Percentiles rank a stretch among this genome's conserved stretches.
Conservation (phyloP, 495 filamentous ascomycete genomes). For the Schizothecium vesticola region DNA sequence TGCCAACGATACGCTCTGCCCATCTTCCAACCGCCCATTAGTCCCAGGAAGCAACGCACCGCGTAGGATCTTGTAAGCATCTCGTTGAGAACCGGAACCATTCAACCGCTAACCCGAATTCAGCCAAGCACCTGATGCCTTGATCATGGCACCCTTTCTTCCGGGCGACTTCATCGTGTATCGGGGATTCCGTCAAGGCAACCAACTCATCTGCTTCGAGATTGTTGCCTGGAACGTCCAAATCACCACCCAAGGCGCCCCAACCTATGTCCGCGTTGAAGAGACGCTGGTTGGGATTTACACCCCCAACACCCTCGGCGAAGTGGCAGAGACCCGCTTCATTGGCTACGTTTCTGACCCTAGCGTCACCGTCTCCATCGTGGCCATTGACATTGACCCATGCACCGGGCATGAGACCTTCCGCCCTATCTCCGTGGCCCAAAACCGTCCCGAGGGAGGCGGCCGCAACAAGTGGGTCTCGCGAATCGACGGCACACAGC, state of each 20-base stretch:
- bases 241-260: slow-evolving; percentile 24
- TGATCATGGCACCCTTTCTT: slow-evolving; percentile 35
- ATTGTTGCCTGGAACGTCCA: slow-evolving; percentile 33
- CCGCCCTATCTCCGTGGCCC: slow-evolving; percentile 15
- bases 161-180: slow-evolving; percentile 37
- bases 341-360: slow-evolving; percentile 15
- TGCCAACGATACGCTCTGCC: slow-evolving; percentile 29
- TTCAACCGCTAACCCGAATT: neutral
- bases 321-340: slow-evolving; percentile 29
- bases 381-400: slow-evolving; percentile 36
- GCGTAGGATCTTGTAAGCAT: slow-evolving; percentile 21
- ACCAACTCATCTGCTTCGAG: slow-evolving; percentile 25
- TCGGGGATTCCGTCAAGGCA: slow-evolving; percentile 22
- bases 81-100: neutral
- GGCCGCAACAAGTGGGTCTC: slow-evolving; percentile 32
- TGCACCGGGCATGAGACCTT: slow-evolving; percentile 36
- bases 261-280: slow-evolving; percentile 34
- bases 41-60: neutral
- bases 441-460: slow-evolving; percentile 18
- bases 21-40: slow-evolving; percentile 28
- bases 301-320: slow-evolving; percentile 23
- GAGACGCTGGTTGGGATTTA: slow-evolving; percentile 31
- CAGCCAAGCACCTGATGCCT: slow-evolving; percentile 28
- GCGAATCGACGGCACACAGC: slow-evolving; percentile 24
- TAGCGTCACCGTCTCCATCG: slow-evolving; percentile 24